A percentile compares a stretch with the other conserved stretches of the same genome.
These are phyloP conservation scores for Zygosaccharomyces bisporus DNA, from an alignment of 805 yeast genomes.

Conservation along the genomic window DNA sequence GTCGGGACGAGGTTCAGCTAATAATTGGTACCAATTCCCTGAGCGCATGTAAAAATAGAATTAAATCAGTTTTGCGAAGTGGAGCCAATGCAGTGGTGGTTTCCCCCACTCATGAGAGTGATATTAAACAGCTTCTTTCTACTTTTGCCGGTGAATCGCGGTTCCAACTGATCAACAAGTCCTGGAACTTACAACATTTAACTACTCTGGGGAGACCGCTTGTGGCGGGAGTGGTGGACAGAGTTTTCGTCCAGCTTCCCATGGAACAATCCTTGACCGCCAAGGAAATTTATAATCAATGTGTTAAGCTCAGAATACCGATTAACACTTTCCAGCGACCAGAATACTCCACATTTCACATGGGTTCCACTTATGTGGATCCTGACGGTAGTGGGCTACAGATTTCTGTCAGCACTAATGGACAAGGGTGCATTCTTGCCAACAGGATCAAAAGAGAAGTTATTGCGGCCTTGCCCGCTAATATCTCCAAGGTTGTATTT, in stretches of 20 bases:
- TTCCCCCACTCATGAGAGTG: constrained; percentile 27
- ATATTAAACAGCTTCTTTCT: constrained; percentile 23
- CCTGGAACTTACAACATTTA: constrained; percentile 45
- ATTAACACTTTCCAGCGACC: constrained; percentile 75
- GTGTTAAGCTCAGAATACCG: constrained; percentile 69
- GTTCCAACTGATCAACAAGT: constrained; percentile 33
- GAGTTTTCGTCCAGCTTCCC: constrained; percentile 61
- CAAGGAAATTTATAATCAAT: constrained; percentile 44
- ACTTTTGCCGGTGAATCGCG: constrained; percentile 25
- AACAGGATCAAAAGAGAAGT: constrained; percentile 74
- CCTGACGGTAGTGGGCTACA: constrained; percentile 62
- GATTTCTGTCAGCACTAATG: constrained; percentile 78
- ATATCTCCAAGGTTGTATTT: constrained; percentile 64
- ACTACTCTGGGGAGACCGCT: constrained; percentile 55
- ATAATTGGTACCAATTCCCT: constrained; percentile 47
- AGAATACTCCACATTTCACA: constrained; percentile 67
- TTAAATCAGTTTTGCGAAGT: constrained; percentile 44
- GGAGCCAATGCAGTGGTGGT: constrained; percentile 58
- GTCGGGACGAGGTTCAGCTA: constrained; percentile 51
- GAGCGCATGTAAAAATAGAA: constrained; percentile 37
- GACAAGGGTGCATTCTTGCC: constrained; percentile 87
- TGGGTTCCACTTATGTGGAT: constrained; percentile 64
- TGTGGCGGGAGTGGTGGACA: constrained; percentile 65
- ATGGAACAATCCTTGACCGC: constrained; percentile 34
- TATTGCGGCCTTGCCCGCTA: constrained; percentile 57